Evolutionary conservation across 2,329 filamentous ascomycete genomes (phyloP), one percentile per base, ranked within the genome.

Genomic region (Claviceps africana): DNA sequence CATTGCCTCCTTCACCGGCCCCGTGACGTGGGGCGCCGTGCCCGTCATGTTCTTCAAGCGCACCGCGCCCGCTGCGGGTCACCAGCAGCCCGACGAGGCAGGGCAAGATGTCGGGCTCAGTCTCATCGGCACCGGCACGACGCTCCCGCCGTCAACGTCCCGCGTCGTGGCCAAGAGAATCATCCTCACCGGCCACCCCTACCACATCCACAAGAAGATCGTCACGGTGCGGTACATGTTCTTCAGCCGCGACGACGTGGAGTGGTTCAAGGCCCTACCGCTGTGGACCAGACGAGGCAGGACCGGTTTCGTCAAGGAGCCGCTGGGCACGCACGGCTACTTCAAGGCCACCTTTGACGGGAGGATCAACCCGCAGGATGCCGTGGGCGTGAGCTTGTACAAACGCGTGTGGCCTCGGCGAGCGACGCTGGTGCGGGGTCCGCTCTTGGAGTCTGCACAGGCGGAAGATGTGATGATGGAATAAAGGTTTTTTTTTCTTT

Each of bases 171-270:
- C 91, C 61, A 98, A 98, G 72, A 85, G 93, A 50, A 83, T 95
- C 60, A 87, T 97, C 57, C 77, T 98, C 53, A 95, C 93, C 0
- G 94, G 93, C 17, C 91, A 98, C 65, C 93, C 94, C 0, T 96
- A 88, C 77, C 95, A 98, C 73, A 98, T 98, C 67, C 88, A 98
- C 80, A 96, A 95, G 78, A 89, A 86, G 69, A 76, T 98, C 25
- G 93, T 98, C 54, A 98, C 94, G 0, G 84, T 98, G 47, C 85
- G 93, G 31, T 98, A 98, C 78, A 98, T 98, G 94, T 98, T 98
- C 78, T 98, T 98, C 81, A 94, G 91, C 73, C 76, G 85, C 48
- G 88, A 91, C 62, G 94, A 98, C 58, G 88, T 98, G 33, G 82
- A 86, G 59, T 98, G 93, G 90, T 98, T 97, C 79, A 95, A 95